Base-by-base conservation (phyloP, 2,329 filamentous ascomycete species). In the Calycina herbarum region DNA sequence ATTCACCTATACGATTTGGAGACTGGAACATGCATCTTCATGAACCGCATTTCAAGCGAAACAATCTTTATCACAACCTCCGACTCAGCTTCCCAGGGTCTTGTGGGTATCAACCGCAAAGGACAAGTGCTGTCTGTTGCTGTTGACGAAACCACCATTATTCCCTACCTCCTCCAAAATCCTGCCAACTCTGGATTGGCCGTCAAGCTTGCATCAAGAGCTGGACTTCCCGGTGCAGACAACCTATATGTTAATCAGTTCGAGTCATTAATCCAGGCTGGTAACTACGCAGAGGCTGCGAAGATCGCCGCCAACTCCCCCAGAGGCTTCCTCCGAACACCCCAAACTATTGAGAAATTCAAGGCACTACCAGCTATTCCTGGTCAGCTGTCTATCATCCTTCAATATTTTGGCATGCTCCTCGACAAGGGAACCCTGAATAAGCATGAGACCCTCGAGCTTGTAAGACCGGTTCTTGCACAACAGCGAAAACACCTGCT, bases 11-110 rank as follows among this genome's bases (percentile, higher is more conserved):
- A 99, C 81, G 96, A 99, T 76, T 87, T 99, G 65, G 96, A 99
- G 82, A 95, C 92, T 7, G 96, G 92, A 66, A 91, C 91, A 13
- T 96, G 93, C 78, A 95, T 99, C 77, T 99, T 97, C 86, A 96
- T 99, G 93, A 99, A 99, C 85, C 91, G 96, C 73, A 99, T 99
- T 75, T 99, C 95, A 40, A 97, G 93, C 82, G 95, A 99, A 77
- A 99, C 95, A 31, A 98, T 99, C 77, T 99, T 99, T 82, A 96
- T 94, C 31, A 97, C 94, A 24, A 90, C 92, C 58, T 82, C 89
- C 42, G 95, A 99, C 77, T 85, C 86, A 63, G 89, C 93, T 27
- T 96, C 93, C 20, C 87, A 90, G 57, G 96, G 96, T 73, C 90
- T 99, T 69, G 86, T 99, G 62, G 93, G 93, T 73, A 94, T 99